Conservation (phyloP, 2,329 filamentous ascomycete species). For the Diaporthe helianthi region DNA sequence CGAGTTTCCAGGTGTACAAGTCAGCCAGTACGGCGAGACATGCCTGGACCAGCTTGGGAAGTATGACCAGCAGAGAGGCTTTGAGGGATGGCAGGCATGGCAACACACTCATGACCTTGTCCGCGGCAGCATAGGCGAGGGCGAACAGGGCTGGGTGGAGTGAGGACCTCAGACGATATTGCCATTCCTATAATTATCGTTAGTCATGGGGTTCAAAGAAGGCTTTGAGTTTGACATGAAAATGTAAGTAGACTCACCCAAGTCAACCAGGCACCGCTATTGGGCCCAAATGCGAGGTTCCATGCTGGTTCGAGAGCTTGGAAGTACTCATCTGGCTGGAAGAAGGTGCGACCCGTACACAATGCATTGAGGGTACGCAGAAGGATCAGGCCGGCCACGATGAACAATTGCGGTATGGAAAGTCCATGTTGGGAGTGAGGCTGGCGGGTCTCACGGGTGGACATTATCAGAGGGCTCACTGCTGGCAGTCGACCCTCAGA, state of each 20-base stretch:
- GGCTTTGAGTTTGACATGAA: not conserved
- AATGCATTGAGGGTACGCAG: slow-evolving; percentile 84
- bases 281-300: slow-evolving; percentile 80
- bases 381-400: slow-evolving; percentile 58
- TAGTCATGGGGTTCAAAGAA: slow-evolving; percentile 20
- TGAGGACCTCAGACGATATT: slow-evolving; percentile 83
- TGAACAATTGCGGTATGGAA: slow-evolving; percentile 37
- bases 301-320: slow-evolving; percentile 95
- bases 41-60: slow-evolving; percentile 80
- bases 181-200: slow-evolving; percentile 79
- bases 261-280: slow-evolving; percentile 88
- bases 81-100: slow-evolving; percentile 60
- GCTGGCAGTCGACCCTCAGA: not conserved
- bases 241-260: slow-evolving; percentile 72
- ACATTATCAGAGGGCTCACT: slow-evolving; percentile 16
- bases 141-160: slow-evolving; percentile 91
- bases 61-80: slow-evolving; percentile 72
- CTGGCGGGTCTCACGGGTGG: slow-evolving; percentile 29
- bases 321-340: slow-evolving; percentile 98
- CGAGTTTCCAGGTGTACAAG: slow-evolving; percentile 87
- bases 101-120: slow-evolving; percentile 62
- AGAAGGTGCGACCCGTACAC: slow-evolving; percentile 79
- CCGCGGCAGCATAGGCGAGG: slow-evolving; percentile 69
- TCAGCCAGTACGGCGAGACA: slow-evolving; percentile 80
- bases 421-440: slow-evolving; percentile 34